Evolutionary conservation across 805 yeast species (phyloP), one percentile per base, ranked within the genome.

Genomic region (Kuraishia hungarica): DNA sequence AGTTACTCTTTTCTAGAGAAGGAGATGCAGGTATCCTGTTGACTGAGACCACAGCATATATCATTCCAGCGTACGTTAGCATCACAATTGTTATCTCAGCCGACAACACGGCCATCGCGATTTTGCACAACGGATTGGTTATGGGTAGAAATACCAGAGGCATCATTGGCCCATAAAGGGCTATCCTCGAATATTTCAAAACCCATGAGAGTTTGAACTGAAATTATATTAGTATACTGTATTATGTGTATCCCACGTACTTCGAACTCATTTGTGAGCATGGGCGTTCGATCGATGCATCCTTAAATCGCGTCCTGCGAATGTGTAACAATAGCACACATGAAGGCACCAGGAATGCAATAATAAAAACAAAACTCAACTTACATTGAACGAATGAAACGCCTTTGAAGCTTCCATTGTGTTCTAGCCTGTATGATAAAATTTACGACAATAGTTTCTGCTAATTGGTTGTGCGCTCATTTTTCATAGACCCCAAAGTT

Each of bases 61-160:
- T 60, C 10, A 65, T 57, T 1, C 63, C 48, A 1, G 67, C 61
- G 51, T 65, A 68, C 6, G 59, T 20, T 1, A 56, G 22, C 6
- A 60, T 50, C 7, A 61, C 51, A 8, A 64, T 57, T 2, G 56
- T 51, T 21, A 60, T 61, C 19, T 65, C 49, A 1, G 70, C 73
- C 6, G 58, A 55, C 54, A 65, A 66, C 17, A 62, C 49, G 1
- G 71, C 72, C 47, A 68, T 22, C 13, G 65, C 57, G 6, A 69
- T 64, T 56, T 64, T 67, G 26, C 61, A 58, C 7, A 69, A 22
- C 3, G 67, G 67, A 52, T 63, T 65, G 13, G 64, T 26, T 2
- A 57, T 56, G 6, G 61, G 60, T 2, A 68, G 47, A 1, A 65
- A 4, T 23, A 65, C n/a, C 8, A 59, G 47, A 8, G 55, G 39